Conservation (phyloP, 805 yeast genomes). For the Candida ulmi region DNA sequence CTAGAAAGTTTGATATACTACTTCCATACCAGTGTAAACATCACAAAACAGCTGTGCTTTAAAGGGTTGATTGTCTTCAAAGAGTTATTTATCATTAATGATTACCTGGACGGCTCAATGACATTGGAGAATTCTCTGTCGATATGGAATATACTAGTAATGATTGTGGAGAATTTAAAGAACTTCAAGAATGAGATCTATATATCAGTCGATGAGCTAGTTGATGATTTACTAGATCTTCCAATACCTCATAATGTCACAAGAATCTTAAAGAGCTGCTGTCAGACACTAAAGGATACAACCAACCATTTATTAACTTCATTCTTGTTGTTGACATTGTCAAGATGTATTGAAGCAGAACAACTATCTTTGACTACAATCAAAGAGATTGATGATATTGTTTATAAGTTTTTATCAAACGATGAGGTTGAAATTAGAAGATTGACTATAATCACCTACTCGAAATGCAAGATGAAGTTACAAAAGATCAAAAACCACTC, state of each 20-base stretch:
- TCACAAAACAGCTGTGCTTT: conserved; percentile 19
- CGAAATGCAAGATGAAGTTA: conserved; percentile 20
- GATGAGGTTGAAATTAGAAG: conserved; percentile 24
- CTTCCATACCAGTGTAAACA: conserved; percentile 17
- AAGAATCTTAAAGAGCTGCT: conserved; percentile 13
- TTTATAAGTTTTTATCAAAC: conserved; percentile 11
- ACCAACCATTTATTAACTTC: conserved; percentile 8
- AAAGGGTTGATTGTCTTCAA: conserved; percentile 22
- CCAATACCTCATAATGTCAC: conserved; percentile 1
- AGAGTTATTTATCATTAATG: conserved; percentile 18
- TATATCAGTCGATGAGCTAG: conserved; percentile 21
- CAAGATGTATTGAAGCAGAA: conserved; percentile 16
- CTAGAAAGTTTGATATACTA: conserved; percentile 11
- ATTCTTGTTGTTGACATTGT: conserved; percentile 14
- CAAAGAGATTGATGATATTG: conserved; percentile 15
- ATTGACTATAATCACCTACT: conserved; percentile 19
- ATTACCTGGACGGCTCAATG: conserved; percentile 7
- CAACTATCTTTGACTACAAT: conserved; percentile 11
- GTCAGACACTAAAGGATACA: conserved; percentile 6
- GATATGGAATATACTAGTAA: conserved; percentile 16
- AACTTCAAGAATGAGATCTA: conserved; percentile 19
- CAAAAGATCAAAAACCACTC: conserved; percentile 12
- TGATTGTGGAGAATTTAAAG: conserved; percentile 21
- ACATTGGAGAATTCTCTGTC: conserved; percentile 4
- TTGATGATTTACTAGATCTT: conserved; percentile 15